phyloP scores from a whole-genome alignment of 2,329 filamentous ascomycete genomes.

The Cytospora leucostoma region DNA sequence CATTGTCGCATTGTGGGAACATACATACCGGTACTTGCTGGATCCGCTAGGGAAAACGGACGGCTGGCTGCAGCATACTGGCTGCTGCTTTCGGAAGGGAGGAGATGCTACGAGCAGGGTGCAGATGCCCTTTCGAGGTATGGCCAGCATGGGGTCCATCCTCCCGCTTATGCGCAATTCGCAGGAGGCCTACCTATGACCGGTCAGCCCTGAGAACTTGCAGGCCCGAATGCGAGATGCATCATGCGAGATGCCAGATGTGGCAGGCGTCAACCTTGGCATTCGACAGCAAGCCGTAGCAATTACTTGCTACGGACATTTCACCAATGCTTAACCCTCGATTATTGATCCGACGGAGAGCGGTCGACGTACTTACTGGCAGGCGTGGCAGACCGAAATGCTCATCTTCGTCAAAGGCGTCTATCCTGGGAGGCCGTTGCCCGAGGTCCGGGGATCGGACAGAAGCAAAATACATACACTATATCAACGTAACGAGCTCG shows the following conservation, averaged over 20 bases:
- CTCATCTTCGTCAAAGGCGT: neutral
- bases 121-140: neutral
- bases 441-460: neutral
- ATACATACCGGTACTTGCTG: neutral
- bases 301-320: constrained; percentile 1
- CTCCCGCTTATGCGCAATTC: neutral
- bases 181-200: neutral
- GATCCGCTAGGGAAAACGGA: neutral
- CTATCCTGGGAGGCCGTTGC: neutral
- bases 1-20: neutral
- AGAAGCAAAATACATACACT: neutral
- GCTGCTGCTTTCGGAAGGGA: neutral
- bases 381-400: neutral
- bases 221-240: neutral
- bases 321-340: neutral
- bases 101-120: neutral
- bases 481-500: neutral
- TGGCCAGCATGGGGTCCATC: neutral
- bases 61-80: neutral
- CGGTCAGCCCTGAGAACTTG: neutral
- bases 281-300: constrained; percentile 11
- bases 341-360: neutral
- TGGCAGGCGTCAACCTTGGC: constrained; percentile 5
- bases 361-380: neutral
- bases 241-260: neutral